Percentiles rank a stretch among this genome's conserved stretches.
These are phyloP conservation scores for Wickerhamomyces chambardii DNA, from an alignment of 805 yeast genomes.

Conservation along the genomic window DNA sequence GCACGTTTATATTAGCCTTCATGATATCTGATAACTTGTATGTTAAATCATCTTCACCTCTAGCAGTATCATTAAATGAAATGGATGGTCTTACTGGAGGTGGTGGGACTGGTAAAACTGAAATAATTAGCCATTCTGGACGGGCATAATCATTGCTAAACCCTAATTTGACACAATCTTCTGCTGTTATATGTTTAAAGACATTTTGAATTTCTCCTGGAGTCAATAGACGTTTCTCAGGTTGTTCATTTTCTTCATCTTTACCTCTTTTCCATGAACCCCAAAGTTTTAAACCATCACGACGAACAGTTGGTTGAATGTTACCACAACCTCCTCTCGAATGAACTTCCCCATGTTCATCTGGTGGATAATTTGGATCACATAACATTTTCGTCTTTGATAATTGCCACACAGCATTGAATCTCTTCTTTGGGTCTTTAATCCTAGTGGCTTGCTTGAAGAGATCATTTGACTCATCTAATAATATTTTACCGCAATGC, in stretches of 20 bases:
- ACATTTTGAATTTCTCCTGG: conserved; percentile 89
- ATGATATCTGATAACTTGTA: conserved; percentile 94
- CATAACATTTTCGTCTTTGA: conserved; percentile 93
- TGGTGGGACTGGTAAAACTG: conserved; percentile 99
- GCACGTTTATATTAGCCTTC: conserved; percentile 96
- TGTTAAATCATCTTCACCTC: conserved; percentile 99
- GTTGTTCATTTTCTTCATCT: conserved; percentile 76
- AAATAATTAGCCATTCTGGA: conserved; percentile 97
- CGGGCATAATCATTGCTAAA: conserved; percentile 94
- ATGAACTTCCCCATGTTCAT: conserved; percentile 39
- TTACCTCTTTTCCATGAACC: conserved; percentile 98
- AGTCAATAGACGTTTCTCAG: conserved; percentile 81
- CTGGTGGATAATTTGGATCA: conserved; percentile 74
- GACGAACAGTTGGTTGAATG: conserved; percentile 89
- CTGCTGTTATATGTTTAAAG: conserved; percentile 80
- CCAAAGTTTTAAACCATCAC: conserved; percentile 91
- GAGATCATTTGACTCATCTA: conserved; percentile 63
- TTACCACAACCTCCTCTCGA: conserved; percentile 98
- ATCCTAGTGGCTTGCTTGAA: conserved; percentile 86
- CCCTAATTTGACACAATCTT: conserved; percentile 78
- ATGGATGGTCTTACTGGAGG: conserved; percentile 99
- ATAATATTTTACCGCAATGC: conserved; percentile 93
- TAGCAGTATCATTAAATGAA: conserved; percentile 95
- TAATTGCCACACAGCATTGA: conserved; percentile 92
- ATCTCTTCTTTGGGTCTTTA: conserved; percentile 91